A percentile compares a stretch with the other conserved stretches of the same genome.
Conservation (phyloP, 805 yeast species). For the Debaryomyces hansenii region DNA sequence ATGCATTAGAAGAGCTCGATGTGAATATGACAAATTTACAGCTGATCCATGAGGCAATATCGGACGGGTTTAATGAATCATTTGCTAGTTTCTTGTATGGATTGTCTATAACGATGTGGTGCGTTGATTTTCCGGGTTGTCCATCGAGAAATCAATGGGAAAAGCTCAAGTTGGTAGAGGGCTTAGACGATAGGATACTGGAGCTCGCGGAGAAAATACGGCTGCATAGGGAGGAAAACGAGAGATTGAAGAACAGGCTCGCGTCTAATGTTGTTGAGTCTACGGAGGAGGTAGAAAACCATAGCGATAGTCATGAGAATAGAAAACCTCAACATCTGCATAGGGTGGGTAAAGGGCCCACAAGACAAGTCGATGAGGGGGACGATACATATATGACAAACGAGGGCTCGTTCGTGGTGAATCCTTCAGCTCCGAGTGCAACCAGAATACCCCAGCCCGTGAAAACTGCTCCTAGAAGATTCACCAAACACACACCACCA, state of each 20-base stretch:
- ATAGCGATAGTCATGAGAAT: neutral
- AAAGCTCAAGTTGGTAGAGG: slow-evolving; percentile 22
- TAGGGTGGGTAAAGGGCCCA: neutral
- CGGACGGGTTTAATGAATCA: slow-evolving; percentile 68
- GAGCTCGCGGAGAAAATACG: slow-evolving; percentile 19
- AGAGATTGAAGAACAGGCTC: slow-evolving; percentile 20
- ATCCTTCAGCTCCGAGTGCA: slow-evolving; percentile 15
- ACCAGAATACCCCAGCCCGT: slow-evolving; percentile 23
- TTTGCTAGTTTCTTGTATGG: slow-evolving; percentile 79
- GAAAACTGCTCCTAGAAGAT: slow-evolving; percentile 2
- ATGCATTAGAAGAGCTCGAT: slow-evolving; percentile 55
- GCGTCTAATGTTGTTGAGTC: slow-evolving; percentile 1
- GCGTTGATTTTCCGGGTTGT: slow-evolving; percentile 64
- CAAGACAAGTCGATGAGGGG: slow-evolving; percentile 1
- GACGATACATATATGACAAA: slow-evolving; percentile 27
- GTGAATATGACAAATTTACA: slow-evolving; percentile 58
- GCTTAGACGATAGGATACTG: slow-evolving; percentile 20
- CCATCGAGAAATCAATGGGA: slow-evolving; percentile 38
- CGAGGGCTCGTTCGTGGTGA: slow-evolving; percentile 26
- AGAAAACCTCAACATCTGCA: neutral
- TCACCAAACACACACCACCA: slow-evolving; percentile 2
- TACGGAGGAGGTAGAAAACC: neutral
- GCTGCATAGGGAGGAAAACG: slow-evolving; percentile 22
- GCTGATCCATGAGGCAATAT: slow-evolving; percentile 59
- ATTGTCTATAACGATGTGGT: slow-evolving; percentile 81